Percentiles rank a stretch among this genome's conserved stretches.
Evolutionary conservation across 768 basidiomycete species (phyloP).

Genomic region (Udeniomyces megalosporus): DNA sequence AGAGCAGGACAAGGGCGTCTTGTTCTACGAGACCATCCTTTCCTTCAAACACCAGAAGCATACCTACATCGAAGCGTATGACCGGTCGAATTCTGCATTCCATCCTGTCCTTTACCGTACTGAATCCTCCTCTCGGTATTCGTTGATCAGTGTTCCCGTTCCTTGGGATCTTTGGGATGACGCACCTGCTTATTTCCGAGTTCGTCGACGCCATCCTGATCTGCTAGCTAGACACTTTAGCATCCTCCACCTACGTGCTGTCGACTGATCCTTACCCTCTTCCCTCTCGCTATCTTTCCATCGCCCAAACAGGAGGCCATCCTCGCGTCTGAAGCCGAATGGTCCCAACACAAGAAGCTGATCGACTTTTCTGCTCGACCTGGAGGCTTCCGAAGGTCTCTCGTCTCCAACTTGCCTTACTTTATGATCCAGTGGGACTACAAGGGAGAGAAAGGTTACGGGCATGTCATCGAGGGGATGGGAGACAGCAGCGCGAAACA

Average conservation of each 20-base stretch:
- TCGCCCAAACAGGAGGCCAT: conserved; percentile 60
- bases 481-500: conserved; percentile 40
- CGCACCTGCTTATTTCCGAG: conserved; percentile 86
- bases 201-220: conserved; percentile 23
- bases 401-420: conserved; percentile 94
- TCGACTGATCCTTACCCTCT: background rate
- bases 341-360: conserved; percentile 95
- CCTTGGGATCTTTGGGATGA: conserved; percentile 75
- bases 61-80: conserved; percentile 67
- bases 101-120: too few relatives aligned
- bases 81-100: background rate
- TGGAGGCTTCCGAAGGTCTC: conserved; percentile 81
- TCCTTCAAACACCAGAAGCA: conserved; percentile 75
- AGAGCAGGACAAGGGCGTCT: conserved; percentile 77
- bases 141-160: conserved; percentile 44
- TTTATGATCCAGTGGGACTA: conserved; percentile 99
- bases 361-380: conserved; percentile 82
- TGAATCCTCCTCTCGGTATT: background rate
- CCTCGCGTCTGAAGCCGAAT: conserved; percentile 78
- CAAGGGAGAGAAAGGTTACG: conserved; percentile 94
- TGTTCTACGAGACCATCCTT: conserved; percentile 90
- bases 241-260: background rate
- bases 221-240: background rate
- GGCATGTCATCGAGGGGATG: conserved; percentile 91
- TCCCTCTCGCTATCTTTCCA: background rate